phyloP scores from a whole-genome alignment of 2,329 filamentous ascomycete genomes.

The Fusarium sp. region DNA sequence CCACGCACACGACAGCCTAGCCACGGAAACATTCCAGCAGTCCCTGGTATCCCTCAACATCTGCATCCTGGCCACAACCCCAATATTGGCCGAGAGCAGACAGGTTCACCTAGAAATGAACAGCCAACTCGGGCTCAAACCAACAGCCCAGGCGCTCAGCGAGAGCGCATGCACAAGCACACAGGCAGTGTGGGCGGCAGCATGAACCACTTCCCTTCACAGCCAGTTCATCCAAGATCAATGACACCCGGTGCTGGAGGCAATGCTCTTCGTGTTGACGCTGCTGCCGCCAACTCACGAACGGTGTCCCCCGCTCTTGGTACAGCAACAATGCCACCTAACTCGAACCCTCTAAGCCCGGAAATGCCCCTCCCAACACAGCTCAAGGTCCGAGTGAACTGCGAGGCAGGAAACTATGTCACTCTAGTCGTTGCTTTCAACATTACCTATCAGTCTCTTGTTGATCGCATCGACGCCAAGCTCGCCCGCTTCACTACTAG shows the following conservation, averaged over 20 bases:
- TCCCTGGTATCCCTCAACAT: conserved; percentile 80
- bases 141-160: conserved; percentile 74
- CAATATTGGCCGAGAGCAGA: conserved; percentile 80
- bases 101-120: conserved; percentile 77
- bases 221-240: conserved; percentile 63
- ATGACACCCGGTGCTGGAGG: conserved; percentile 52
- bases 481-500: conserved; percentile 85
- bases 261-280: conserved; percentile 51
- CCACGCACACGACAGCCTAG: conserved; percentile 65
- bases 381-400: conserved; percentile 95
- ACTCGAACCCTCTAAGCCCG: conserved; percentile 49
- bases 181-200: conserved; percentile 60
- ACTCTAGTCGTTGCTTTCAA: conserved; percentile 97
- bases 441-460: conserved; percentile 91
- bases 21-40: conserved; percentile 69
- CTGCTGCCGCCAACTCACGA: conserved; percentile 51
- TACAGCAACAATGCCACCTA: conserved; percentile 43
- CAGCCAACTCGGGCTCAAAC: conserved; percentile 74
- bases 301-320: conserved; percentile 59
- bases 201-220: conserved; percentile 65
- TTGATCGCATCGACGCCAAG: conserved; percentile 96
- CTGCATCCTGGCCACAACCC: conserved; percentile 69
- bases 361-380: conserved; percentile 73
- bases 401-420: conserved; percentile 84
- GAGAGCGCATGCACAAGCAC: conserved; percentile 64